Base-by-base conservation (phyloP, 495 filamentous ascomycete species). In the Cairneyella variabilis region DNA sequence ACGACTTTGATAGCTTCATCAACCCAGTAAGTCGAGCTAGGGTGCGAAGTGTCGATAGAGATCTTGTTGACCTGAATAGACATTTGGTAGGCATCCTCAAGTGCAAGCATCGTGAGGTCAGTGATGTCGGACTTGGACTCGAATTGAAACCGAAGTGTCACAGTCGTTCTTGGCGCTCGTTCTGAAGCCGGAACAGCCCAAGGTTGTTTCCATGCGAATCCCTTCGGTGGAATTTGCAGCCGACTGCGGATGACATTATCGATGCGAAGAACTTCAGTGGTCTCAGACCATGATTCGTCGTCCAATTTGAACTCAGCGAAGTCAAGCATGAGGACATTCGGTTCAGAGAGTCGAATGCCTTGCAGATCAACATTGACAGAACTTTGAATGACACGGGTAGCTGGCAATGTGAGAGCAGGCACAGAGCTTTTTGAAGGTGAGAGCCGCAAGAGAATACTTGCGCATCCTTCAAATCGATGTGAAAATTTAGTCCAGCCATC, bases 311-410 rank as follows among this genome's bases (percentile, higher is more conserved):
- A 62, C n/a, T 41, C 10, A 16, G 62, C 62, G n/a, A 52, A 57
- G 42, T 65, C 62, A 0, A 65, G 57, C 11, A 65, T 14, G 7
- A 65, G 51, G 16, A 65, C 62, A 37, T 65, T 65, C 1, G 54
- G 60, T 43, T 65, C 62, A 8, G 59, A 57, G 12, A 65, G 41
- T n/a, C 25, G 22, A 21, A 59, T 34, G 10, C 26, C 27, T 12
- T 53, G 40, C 7, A 60, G 51, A n/a, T 32, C 9, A 18, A 62
- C 37, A 1, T 54, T 38, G 2, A 25, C 18, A 3, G 28, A 21
- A 2, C 1, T 27, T 42, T 21, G 20, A 16, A 12, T 11, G 21
- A 32, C 21, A 18, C 20, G 11, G 32, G 3, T 26, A 2, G 36
- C 16, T 30, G 16, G 18, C 2, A 26, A 34, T 1, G 14, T 18